These are phyloP conservation scores for Neonectria ditissima DNA, from an alignment of 2,329 filamentous ascomycete genomes.

Conservation along the genomic window DNA sequence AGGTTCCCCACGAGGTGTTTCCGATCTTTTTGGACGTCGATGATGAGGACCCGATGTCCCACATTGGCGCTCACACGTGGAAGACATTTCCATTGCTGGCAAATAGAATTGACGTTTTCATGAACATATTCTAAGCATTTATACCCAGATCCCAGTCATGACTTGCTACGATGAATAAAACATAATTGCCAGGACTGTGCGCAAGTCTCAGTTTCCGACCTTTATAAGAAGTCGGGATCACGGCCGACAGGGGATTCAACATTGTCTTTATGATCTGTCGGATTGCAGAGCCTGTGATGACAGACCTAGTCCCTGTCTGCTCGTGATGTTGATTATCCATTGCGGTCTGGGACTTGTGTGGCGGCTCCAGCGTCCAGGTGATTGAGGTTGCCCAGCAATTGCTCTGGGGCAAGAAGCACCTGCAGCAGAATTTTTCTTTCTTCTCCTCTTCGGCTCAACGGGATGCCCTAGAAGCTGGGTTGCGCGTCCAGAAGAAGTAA, in stretches of 20 bases:
- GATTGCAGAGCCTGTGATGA: constrained; percentile 8
- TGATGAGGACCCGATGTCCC: background rate
- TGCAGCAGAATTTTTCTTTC: background rate
- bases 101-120: background rate
- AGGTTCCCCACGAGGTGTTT: constrained; percentile 20
- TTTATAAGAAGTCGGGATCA: constrained; percentile 16
- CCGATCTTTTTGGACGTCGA: constrained; percentile 2
- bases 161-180: background rate
- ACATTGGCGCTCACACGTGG: background rate
- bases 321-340: constrained; percentile 4
- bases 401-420: background rate
- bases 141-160: background rate
- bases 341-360: background rate
- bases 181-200: background rate
- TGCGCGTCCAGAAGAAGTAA: background rate
- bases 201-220: background rate
- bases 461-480: background rate
- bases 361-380: background rate
- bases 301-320: constrained; percentile 11
- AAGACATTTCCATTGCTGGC: background rate
- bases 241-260: background rate
- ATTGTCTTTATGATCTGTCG: constrained; percentile 3
- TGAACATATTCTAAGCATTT: background rate
- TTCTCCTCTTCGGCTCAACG: background rate
- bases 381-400: constrained; percentile 3